Base-by-base conservation (phyloP, 768 basidiomycete species). In the Amanita pallidorosea region DNA sequence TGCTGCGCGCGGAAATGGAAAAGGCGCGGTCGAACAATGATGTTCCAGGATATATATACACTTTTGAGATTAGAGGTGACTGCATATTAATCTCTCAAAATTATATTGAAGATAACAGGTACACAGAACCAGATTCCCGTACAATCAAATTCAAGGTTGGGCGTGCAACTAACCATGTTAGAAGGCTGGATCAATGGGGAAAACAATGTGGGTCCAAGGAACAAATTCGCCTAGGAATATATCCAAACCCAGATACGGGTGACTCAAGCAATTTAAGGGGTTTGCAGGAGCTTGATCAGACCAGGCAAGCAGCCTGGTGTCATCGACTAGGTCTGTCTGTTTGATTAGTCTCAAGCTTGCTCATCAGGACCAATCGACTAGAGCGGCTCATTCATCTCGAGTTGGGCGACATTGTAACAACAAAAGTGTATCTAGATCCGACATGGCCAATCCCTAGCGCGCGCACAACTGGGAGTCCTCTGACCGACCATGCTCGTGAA, bases 331-430 rank as follows among this genome's bases (percentile, higher is more conserved):
- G 74, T 72, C 36, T 35, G 65, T 35, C 65, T n/a, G 17, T 12
- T 22, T n/a, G 8, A 27, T 29, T 20, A 35, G 4, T 31, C 33
- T 20, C 5, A 12, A 22, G 36, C 20, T 45, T 15, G 18, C 25
- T n/a, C 15, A 27, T 35, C 20, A 18, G 43, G 46, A 18, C 40
- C 45, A 6, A 20, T 49, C 22, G 20, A 22, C 4, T 51, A 72
- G 89, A 92, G 61, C 70, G 85, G 37, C 74, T 92, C 12, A 76
- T 90, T 27, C 90, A 92, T 57, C 70, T 91, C 22, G 89, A 92
- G 61, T 71, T 92, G 6, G 74, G 79, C 6, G 90, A 92, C 59
- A 60, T 91, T 38, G 74, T 72, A 9, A 61, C 74, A 33, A 73
- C 81, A 45, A 59, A 66, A 8, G 73, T 76, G 2, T 88, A 91